Percentiles rank a stretch among this genome's conserved stretches.
Conservation (phyloP, 2,329 filamentous ascomycete genomes). For the Talaromyces sp. region DNA sequence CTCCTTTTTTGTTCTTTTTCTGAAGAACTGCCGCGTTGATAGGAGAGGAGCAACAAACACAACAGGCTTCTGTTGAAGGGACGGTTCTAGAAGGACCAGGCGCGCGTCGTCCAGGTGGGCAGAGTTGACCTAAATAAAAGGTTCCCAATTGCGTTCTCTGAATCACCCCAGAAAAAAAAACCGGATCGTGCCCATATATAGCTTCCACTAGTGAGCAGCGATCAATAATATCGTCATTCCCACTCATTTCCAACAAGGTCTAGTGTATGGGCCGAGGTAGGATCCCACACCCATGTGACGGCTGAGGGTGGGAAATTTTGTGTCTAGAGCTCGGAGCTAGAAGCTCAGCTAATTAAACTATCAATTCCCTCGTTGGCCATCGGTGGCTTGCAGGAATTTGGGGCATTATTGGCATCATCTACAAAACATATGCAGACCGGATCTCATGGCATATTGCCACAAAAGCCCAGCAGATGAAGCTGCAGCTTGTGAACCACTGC, state of each 20-base stretch:
- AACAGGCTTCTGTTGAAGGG: neutral
- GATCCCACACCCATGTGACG: neutral
- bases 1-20: neutral
- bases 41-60: neutral
- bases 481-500: neutral
- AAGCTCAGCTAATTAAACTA: constrained; percentile 1
- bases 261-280: neutral
- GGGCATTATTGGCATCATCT: neutral
- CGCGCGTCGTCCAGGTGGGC: neutral
- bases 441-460: neutral
- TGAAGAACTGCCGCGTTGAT: neutral
- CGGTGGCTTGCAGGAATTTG: neutral
- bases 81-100: neutral
- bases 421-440: neutral
- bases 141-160: neutral
- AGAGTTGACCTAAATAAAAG: neutral
- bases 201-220: neutral
- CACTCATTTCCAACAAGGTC: neutral
- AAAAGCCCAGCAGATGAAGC: neutral
- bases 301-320: neutral
- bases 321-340: neutral
- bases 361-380: neutral
- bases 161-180: neutral
- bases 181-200: neutral
- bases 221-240: neutral